Evolutionary conservation across 441 rosid genomes (phyloP), one percentile per base, ranked within the genome.

Genomic region (Eutrema salsugineum): DNA sequence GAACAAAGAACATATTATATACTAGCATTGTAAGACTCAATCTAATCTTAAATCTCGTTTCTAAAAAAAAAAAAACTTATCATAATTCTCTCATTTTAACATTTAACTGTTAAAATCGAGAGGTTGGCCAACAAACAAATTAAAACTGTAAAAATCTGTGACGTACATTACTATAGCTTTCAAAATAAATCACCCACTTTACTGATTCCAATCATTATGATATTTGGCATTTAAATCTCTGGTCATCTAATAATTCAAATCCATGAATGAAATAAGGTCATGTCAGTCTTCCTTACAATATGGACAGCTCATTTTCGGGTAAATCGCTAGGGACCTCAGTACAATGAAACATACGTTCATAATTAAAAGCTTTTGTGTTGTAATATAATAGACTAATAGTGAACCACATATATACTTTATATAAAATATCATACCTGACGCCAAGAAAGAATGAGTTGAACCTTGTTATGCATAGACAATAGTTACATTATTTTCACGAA

Each of bases 281-380:
- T n/a, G 14, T 47, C 39, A 58, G 32, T 58, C 77, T 56, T 72
- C 57, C 40, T 63, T 54, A 35, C 42, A 24, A 44, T 47, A 50
- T 73, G 60, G 44, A 73, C 71, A 66, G 62, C 67, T 66, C 71
- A 65, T 73, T 58, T 58, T 44, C 35, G 27, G 10, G 17, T 65
- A 55, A 46, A 54, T 63, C 6, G 20, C 47, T 19, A 44, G 32
- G 30, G 40, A 1, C 65, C 70, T 64, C 43, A 24, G n/a, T n/a
- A n/a, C n/a, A n/a, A n/a, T n/a, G n/a, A 12, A 55, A 10, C 27
- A 17, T 42, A 22, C 24, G 24, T 22, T 49, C 50, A 50, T 15
- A 24, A 49, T 39, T 42, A 50, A 11, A n/a, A 40, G 47, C 38
- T 62, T 71, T 43, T 61, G 11, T 49, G 36, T 17, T 42, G 14